Conservation (phyloP, 2,329 filamentous ascomycete species). For the Teratosphaeria zuluensis region DNA sequence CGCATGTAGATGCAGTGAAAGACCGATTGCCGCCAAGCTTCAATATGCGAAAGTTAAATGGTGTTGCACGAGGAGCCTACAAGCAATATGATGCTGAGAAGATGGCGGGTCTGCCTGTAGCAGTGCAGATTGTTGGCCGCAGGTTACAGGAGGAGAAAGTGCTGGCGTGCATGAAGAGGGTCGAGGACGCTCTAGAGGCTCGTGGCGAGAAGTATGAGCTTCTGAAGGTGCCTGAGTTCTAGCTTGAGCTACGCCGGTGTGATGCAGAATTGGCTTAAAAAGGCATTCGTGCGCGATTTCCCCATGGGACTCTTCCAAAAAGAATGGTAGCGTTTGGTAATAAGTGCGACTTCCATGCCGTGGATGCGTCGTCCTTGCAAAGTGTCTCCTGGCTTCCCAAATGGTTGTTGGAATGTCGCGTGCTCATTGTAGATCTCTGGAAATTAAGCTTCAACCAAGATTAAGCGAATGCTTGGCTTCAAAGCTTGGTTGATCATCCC, state of each 20-base stretch:
- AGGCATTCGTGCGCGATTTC: not conserved
- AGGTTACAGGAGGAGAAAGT: slow-evolving; percentile 83
- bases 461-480: too few species aligned
- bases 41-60: slow-evolving; percentile 58
- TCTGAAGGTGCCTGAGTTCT: slow-evolving; percentile 25
- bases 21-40: slow-evolving; percentile 57
- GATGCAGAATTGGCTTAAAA: not conserved
- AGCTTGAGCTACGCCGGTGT: not conserved
- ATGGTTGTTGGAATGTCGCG: not conserved
- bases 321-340: not conserved
- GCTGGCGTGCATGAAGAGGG: slow-evolving; percentile 64
- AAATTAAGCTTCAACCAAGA: not conserved
- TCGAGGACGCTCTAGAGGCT: slow-evolving; percentile 63
- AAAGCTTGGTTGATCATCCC: not conserved
- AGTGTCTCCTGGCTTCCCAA: not conserved
- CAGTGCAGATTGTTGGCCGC: slow-evolving; percentile 71
- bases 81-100: slow-evolving; percentile 70
- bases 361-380: not conserved
- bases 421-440: not conserved
- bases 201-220: slow-evolving; percentile 42
- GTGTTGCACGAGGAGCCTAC: slow-evolving; percentile 72
- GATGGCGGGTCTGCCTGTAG: slow-evolving; percentile 84
- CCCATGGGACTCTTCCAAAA: too few species aligned
- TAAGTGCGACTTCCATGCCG: not conserved
- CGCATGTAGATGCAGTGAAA: slow-evolving; percentile 62